Conservation (phyloP, 768 basidiomycete species). For the Tremella yokohamensis region DNA sequence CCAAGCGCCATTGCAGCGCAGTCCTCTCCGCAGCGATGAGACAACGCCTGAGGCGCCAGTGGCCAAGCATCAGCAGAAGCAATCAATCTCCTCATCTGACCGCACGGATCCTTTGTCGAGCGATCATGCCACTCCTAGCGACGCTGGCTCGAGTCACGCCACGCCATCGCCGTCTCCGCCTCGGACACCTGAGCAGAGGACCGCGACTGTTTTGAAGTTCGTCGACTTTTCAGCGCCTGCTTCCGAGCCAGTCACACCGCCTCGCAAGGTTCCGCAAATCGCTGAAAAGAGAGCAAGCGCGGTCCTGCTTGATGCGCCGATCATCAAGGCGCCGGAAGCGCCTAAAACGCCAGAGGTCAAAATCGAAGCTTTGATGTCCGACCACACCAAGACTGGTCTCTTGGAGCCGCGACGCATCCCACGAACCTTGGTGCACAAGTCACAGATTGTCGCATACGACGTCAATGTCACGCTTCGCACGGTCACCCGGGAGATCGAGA, state of each 20-base stretch:
- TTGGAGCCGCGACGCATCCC: conserved; percentile 82
- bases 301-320: conserved; percentile 1
- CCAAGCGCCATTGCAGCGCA: conserved; percentile 17
- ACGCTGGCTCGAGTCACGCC: conserved; percentile 32
- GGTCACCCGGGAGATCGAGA: conserved; percentile 24
- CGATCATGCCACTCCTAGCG: conserved; percentile 40
- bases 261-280: neutral
- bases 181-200: conserved; percentile 27
- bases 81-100: conserved; percentile 10
- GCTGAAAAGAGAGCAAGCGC: neutral
- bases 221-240: conserved; percentile 1
- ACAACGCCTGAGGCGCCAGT: conserved; percentile 1
- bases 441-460: conserved; percentile 24
- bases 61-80: conserved; percentile 5
- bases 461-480: conserved; percentile 7
- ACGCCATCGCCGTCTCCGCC: conserved; percentile 42
- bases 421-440: conserved; percentile 63
- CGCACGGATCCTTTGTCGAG: conserved; percentile 15
- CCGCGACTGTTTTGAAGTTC: neutral
- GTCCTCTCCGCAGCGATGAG: neutral
- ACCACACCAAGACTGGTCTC: conserved; percentile 61
- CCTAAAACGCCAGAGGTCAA: neutral
- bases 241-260: neutral
- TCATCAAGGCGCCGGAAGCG: neutral
- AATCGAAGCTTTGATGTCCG: conserved; percentile 48